Evolutionary conservation across 208 protist genomes (phyloP), one percentile per base, ranked within the genome.

Genomic region (Acanthamoeba healyi): DNA sequence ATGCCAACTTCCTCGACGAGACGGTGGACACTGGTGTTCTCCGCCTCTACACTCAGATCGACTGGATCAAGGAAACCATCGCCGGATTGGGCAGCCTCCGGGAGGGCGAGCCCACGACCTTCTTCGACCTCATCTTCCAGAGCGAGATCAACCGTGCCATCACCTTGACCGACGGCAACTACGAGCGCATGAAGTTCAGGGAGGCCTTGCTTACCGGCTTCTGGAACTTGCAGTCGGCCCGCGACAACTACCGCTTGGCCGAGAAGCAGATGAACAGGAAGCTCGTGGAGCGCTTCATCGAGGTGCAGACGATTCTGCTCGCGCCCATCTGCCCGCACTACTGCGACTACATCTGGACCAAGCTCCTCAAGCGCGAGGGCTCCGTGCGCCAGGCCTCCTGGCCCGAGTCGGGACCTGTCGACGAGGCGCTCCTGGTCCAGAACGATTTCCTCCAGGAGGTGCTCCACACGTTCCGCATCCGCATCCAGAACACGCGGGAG

Each of bases 1-100:
- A 99, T 96, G 99, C 99, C 61, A 99, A 99, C 97, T 99, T 99
- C 96, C 97, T 98, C 44, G 96, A 95, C 19, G 96, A 98, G 34
- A 99, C 98, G 22, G 99, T 98, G 3, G 97, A 99, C 61, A 96
- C 96, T n/a, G 98, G 98, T 49, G 97, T 99, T 72, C 94, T 99
- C 26, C 99, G 99, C 94, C 97, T 99, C 19, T 99, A 98, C 79
- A 99, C 98, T 10, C 95, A 99, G 79, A 84, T 99, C 10, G 98
- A 99, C 46, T 99, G 98, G 97, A 96, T 98, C 29, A 96, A 99
- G 96, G 97, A 98, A 26, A 95, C 36, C 26, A 17, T 63, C 9
- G 24, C 90, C 17, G 14, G 1, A n/a, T 4, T 67, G 70, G 36
- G 32, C 36, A 88, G 42, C 49, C 42, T 95, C 17, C 36, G 46